Evolutionary conservation across 306 rosid species (phyloP), one percentile per base, ranked within the genome.

Genomic region (Medicago lupulina): DNA sequence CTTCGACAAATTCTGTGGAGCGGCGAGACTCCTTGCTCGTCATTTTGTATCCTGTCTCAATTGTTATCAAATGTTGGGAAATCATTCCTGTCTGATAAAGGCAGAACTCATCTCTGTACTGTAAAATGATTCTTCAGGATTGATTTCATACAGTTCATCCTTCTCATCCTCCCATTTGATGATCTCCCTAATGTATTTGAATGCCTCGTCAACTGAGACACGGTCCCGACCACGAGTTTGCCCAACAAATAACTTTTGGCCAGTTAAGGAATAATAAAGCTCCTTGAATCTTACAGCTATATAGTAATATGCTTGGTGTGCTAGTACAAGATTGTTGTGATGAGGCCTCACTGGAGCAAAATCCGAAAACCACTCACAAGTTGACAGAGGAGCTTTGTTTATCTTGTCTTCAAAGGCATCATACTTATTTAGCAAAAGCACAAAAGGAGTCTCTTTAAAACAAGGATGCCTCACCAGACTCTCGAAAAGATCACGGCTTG

Each of bases 101-200:
- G 94, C 85, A 31, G 88, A 85, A 75, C 96, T 89, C 82, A 76
- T 70, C 78, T 90, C 96, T 36, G 96, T 90, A 65, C 91, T 86
- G 84, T 87, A 92, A 78, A 85, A 89, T 54, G 97, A 92, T 54
- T 92, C 97, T 4, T 90, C 97, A 17, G 54, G 86, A 47, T 75
- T 71, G 28, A 78, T 73, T 55, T 85, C 92, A 64, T 81, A 88
- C 60, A 85, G 21, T 51, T 84, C 94, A 73, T 83, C 85, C 79
- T 90, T 92, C 82, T 90, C 94, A 72, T 88, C 97, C 74, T 88
- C 87, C 97, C 97, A 92, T 80, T 82, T 90, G 64, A 92, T 85
- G 68, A 92, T 85, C 83, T 92, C 97, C 81, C 97, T 87, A 15
- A 80, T 74, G 83, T 87, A 92, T 82, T 84, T 90, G 81, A 92